Conservation (phyloP, 2,329 filamentous ascomycete genomes). For the Dothistroma pini region DNA sequence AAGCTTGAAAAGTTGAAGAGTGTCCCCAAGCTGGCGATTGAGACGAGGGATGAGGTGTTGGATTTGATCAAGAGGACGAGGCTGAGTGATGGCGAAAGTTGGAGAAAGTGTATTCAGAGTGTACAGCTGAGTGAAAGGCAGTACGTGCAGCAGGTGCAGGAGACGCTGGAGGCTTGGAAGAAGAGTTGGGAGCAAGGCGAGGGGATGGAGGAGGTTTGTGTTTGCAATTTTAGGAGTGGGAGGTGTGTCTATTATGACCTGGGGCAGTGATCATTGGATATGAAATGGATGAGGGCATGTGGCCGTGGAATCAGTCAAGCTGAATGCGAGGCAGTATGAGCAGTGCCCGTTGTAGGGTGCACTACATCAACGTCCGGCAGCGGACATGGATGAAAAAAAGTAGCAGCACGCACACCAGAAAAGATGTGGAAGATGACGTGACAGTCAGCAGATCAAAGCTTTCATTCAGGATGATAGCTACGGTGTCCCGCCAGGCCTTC, state of each 20-base stretch:
- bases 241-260: conserved; percentile 85
- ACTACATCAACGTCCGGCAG: no score
- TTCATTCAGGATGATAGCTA: conserved; percentile 17
- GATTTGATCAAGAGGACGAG: conserved; percentile 70
- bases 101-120: conserved; percentile 75
- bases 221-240: conserved; percentile 87
- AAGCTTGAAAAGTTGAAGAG: conserved; percentile 68
- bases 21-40: conserved; percentile 80
- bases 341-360: no score
- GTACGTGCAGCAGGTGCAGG: conserved; percentile 79
- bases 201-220: conserved; percentile 68
- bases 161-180: conserved; percentile 64
- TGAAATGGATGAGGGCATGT: neutral
- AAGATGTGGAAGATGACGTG: neutral
- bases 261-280: conserved; percentile 28
- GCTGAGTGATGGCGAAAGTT: conserved; percentile 76
- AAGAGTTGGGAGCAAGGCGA: conserved; percentile 49
- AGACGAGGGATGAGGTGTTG: conserved; percentile 80
- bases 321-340: no score
- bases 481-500: conserved; percentile 7
- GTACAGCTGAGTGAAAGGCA: conserved; percentile 73
- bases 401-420: neutral
- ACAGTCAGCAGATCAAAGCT: conserved; percentile 17
- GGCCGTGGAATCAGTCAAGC: neutral
- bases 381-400: no score